Evolutionary conservation across 441 rosid species (phyloP), one percentile per base, ranked within the genome.

Genomic region (Erodium moschatum): DNA sequence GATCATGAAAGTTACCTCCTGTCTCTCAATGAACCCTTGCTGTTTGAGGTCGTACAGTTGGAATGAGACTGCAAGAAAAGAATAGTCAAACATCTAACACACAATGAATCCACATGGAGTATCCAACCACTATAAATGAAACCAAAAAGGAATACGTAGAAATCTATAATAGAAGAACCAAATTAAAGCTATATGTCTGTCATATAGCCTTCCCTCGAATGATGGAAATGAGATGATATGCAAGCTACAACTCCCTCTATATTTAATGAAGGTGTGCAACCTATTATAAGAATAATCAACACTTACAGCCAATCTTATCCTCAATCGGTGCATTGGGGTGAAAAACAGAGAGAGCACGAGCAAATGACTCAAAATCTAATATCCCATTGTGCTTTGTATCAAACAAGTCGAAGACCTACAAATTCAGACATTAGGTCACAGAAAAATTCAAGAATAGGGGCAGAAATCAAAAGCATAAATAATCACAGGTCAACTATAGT

Each of bases 361-460:
- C 96, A 83, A 93, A 93, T 81, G 91, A 97, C 79, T 93, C 98
- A 58, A 93, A 93, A 63, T 94, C 98, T 29, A 93, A 83, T 71
- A 93, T 89, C 70, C 98, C 97, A 82, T 90, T 91, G 77, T 93
- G 98, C 73, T 89, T 93, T 69, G 92, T 87, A 78, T 92, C 97
- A 73, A 92, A 91, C 84, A 93, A 81, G 80, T 91, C 97, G 69
- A 93, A 93, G 24, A 92, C 98, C 98, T 92, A 58, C 64, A 58
- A 8, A 21, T 58, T 20, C 64, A 52, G 13, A 35, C 56, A 68
- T 72, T 58, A 40, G 64, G 19, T 58, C 10, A 24, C 64, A 35
- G 9, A 35, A 35, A 35, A 35, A 29, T 0, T 2, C 29, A 58
- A 58, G 27, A 58, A 58, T 58, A 8, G 64, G 31, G 19, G 64